Evolutionary conservation across 2,329 filamentous ascomycete species (phyloP).

Genomic region (Fusarium sarcochroum): DNA sequence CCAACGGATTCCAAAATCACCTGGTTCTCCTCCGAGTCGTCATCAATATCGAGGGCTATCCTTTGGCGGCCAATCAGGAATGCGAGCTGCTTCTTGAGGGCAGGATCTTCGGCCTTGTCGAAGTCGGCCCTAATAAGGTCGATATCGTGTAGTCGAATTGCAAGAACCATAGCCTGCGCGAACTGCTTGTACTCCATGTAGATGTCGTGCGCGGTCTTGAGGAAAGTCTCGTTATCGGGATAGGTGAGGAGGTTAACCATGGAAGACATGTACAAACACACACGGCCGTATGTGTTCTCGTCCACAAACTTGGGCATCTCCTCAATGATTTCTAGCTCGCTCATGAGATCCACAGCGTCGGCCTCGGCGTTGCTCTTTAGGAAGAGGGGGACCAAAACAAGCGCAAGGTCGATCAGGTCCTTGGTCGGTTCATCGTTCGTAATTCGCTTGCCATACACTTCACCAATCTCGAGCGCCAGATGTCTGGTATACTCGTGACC

Average conservation of each 20-base stretch:
- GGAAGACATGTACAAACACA: slow-evolving; percentile 98
- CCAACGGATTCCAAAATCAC: slow-evolving; percentile 86
- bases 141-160: slow-evolving; percentile 91
- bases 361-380: slow-evolving; percentile 98
- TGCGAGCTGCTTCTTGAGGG: slow-evolving; percentile 91
- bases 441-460: slow-evolving; percentile 91
- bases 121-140: slow-evolving; percentile 88
- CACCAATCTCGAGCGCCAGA: slow-evolving; percentile 93
- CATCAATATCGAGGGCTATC: slow-evolving; percentile 81
- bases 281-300: slow-evolving; percentile 91
- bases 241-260: slow-evolving; percentile 99
- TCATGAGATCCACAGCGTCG: slow-evolving; percentile 96
- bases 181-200: slow-evolving; percentile 95
- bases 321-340: slow-evolving; percentile 97
- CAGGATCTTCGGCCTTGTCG: slow-evolving; percentile 81
- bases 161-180: slow-evolving; percentile 92
- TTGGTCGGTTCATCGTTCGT: slow-evolving; percentile 86
- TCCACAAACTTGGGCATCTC: slow-evolving; percentile 90
- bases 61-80: slow-evolving; percentile 94
- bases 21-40: slow-evolving; percentile 77
- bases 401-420: slow-evolving; percentile 87
- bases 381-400: slow-evolving; percentile 92
- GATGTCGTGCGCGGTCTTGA: slow-evolving; percentile 91
- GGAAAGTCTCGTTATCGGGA: slow-evolving; percentile 96
- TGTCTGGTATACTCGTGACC: slow-evolving; percentile 98